These are phyloP conservation scores for Ustilago nuda DNA, from an alignment of 1,284 basidiomycete species.

Conservation along the genomic window DNA sequence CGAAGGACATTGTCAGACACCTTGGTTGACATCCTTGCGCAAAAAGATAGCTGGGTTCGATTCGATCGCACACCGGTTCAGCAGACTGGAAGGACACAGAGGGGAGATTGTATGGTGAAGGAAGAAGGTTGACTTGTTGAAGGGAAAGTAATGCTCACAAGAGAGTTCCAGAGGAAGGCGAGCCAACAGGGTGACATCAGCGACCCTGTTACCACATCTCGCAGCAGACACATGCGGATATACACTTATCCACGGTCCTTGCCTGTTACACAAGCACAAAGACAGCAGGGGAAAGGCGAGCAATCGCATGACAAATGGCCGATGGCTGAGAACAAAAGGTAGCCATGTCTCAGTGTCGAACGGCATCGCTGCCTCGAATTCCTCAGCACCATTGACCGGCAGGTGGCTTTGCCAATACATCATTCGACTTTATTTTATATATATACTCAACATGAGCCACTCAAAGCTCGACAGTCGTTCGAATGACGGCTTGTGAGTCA, in stretches of 20 bases:
- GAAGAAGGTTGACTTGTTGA: background rate
- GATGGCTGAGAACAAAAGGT: background rate
- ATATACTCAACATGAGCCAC: background rate
- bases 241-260: background rate
- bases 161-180: background rate
- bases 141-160: background rate
- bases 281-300: background rate
- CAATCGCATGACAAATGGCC: background rate
- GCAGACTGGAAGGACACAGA: background rate
- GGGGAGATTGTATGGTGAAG: background rate
- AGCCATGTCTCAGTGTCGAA: background rate
- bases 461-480: background rate
- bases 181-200: background rate
- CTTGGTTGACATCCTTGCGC: conserved; percentile 27
- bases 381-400: conserved; percentile 11
- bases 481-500: background rate
- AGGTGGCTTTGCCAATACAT: conserved; percentile 9
- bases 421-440: conserved; percentile 5
- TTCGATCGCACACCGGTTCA: background rate
- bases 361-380: background rate
- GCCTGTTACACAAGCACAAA: background rate
- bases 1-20: conserved; percentile 26
- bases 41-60: background rate
- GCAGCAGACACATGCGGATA: background rate
- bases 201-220: background rate